phyloP scores from a whole-genome alignment of 768 basidiomycete genomes.

The Suillus paluster region DNA sequence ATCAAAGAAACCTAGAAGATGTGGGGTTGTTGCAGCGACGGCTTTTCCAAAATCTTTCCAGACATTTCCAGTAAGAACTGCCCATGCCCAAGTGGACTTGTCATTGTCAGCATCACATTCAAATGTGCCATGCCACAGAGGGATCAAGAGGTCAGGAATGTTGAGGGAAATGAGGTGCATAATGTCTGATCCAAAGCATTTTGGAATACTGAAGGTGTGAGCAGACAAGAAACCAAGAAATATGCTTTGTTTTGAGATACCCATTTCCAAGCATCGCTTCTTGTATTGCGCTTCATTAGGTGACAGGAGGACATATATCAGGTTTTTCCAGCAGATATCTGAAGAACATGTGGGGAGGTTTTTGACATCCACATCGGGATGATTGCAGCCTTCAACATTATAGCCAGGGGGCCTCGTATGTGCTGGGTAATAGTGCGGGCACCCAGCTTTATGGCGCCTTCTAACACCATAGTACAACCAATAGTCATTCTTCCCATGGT shows the following conservation, averaged over 20 bases:
- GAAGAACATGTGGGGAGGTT: constrained; percentile 3
- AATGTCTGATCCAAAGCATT: constrained; percentile 39
- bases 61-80: constrained; percentile 1
- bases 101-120: constrained; percentile 18
- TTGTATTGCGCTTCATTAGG: constrained; percentile 26
- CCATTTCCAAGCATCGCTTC: constrained; percentile 28
- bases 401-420: constrained; percentile 29
- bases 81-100: constrained; percentile 21
- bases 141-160: constrained; percentile 23
- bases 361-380: constrained; percentile 25
- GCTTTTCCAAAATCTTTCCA: constrained; percentile 2
- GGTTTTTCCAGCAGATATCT: background rate
- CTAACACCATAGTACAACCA: constrained; percentile 35
- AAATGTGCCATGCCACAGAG: constrained; percentile 28
- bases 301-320: background rate
- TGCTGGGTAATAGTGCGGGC: constrained; percentile 24
- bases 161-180: constrained; percentile 45
- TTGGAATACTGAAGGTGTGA: constrained; percentile 31
- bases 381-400: constrained; percentile 21
- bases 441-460: constrained; percentile 31
- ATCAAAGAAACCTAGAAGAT: constrained; percentile 34
- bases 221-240: constrained; percentile 33
- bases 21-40: background rate
- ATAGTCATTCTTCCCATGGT: constrained; percentile 2
- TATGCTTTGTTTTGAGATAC: constrained; percentile 39